phyloP scores from a whole-genome alignment of 371 early-diverging fungal genomes.

The Sporodiniella umbellata region DNA sequence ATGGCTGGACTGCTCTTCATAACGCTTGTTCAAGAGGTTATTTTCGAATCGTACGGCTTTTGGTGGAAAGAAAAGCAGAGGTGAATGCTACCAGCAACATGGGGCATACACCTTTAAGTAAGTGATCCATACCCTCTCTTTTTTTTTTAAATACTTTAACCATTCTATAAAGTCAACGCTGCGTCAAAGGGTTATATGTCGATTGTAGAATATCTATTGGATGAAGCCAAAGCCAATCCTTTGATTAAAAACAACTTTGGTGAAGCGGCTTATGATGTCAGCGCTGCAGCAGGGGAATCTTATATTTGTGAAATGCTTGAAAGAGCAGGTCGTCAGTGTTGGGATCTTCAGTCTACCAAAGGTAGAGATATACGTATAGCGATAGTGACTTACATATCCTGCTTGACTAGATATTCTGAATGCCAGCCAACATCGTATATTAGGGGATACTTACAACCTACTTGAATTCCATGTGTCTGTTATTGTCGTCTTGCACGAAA shows the following conservation, averaged over 20 bases:
- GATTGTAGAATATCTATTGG: conserved; percentile 63
- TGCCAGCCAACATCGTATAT: conserved; percentile 17
- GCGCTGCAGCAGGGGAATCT: conserved; percentile 56
- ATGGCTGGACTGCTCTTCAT: conserved; percentile 85
- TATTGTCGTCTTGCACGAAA: conserved; percentile 64
- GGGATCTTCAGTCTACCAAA: conserved; percentile 20
- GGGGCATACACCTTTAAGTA: conserved; percentile 79
- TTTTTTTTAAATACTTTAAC: not conserved
- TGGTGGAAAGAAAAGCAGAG: conserved; percentile 53
- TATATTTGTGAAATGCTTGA: conserved; percentile 67
- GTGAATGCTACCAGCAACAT: conserved; percentile 59
- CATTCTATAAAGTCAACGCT: conserved; percentile 60
- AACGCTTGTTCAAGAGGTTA: conserved; percentile 66
- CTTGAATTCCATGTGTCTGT: conserved; percentile 60
- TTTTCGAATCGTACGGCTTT: conserved; percentile 51
- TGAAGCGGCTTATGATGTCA: conserved; percentile 82
- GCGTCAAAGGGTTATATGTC: conserved; percentile 65
- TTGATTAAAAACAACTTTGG: conserved; percentile 60
- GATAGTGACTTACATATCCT: too few species aligned
- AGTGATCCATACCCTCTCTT: conserved; percentile 8
- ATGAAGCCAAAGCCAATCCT: conserved; percentile 59
- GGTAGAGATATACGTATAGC: conserved; percentile 2
- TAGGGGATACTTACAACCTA: conserved; percentile 42
- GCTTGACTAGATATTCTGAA: conserved; percentile 16
- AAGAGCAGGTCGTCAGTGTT: conserved; percentile 39